A percentile compares a stretch with the other conserved stretches of the same genome.
phyloP scores from a whole-genome alignment of 2,329 filamentous ascomycete species.

The Aspergillus sp. region DNA sequence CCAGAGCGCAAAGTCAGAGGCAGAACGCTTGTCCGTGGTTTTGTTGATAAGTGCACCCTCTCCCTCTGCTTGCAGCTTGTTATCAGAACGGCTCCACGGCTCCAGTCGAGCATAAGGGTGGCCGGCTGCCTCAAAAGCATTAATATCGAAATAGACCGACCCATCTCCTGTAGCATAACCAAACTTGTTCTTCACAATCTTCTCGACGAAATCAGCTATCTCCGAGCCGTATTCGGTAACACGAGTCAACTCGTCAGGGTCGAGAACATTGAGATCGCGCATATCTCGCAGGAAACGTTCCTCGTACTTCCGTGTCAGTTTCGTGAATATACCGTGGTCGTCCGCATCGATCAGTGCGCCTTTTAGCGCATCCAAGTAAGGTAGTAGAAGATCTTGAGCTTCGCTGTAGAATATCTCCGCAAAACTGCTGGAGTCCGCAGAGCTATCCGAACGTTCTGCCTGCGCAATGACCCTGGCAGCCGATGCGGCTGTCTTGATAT shows the following conservation, averaged over 20 bases:
- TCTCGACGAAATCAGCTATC: constrained; percentile 77
- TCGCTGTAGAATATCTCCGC: constrained; percentile 47
- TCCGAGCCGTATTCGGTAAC: constrained; percentile 90
- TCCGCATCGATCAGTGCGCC: constrained; percentile 50
- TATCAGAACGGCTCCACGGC: constrained; percentile 77
- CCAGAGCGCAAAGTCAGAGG: constrained; percentile 87
- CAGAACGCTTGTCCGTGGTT: constrained; percentile 59
- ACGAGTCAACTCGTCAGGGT: constrained; percentile 71
- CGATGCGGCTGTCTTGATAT: constrained; percentile 56
- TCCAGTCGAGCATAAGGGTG: constrained; percentile 79
- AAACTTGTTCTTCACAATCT: constrained; percentile 75
- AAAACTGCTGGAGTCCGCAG: constrained; percentile 16
- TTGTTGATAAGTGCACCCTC: constrained; percentile 67
- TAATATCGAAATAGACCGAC: constrained; percentile 90
- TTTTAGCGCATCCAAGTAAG: constrained; percentile 64
- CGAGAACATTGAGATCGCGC: constrained; percentile 72
- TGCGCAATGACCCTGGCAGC: constrained; percentile 46
- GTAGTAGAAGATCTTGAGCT: constrained; percentile 62
- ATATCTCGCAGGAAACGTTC: constrained; percentile 83
- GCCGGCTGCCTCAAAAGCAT: constrained; percentile 71
- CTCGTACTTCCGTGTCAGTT: constrained; percentile 79
- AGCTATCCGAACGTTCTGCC: constrained; percentile 17
- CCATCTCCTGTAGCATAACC: constrained; percentile 69
- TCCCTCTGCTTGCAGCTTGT: constrained; percentile 75
- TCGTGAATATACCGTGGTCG: constrained; percentile 72